Base-by-base conservation (phyloP, 805 yeast genomes). In the Starmerella bombi region DNA sequence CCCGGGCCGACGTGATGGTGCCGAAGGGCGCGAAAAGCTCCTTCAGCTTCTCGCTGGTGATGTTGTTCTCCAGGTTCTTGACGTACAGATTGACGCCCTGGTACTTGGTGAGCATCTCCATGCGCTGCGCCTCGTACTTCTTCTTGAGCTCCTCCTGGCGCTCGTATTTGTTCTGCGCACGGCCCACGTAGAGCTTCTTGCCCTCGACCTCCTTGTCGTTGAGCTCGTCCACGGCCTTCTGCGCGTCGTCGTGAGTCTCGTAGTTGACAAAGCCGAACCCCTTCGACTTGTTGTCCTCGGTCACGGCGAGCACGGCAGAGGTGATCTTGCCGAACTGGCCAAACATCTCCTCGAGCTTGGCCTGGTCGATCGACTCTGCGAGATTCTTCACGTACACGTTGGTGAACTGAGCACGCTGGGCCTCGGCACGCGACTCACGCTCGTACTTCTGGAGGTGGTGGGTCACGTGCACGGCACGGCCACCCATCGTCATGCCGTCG, bases 151-250 rank as follows among this genome's bases (percentile, higher is more conserved):
- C 93, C 70, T 84, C 94, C 60, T 78, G 66, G 73, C 98, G 86
- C 75, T 91, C 98, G 66, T 81, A 74, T 76, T 85, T 88, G 85
- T 85, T 88, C 73, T 91, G 98, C 55, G 98, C 98, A 69, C 98
- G 84, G 59, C 96, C 95, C 59, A 88, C 98, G 64, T 77, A 91
- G 52, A 91, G 67, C 65, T 70, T 74, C 70, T 82, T 83, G 59
- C 91, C 93, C 30, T 50, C 51, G 63, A 79, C 64, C 61, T 91
- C 97, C 55, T 65, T 69, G 62, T 80, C 94, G 69, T 91, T 82
- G 63, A 88, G 75, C 58, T 71, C 91, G 40, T 83, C 96, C 54
- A 88, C 93, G 46, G 97, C 94, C 67, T 75, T 75, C 55, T 71
- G 75, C 52, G 98, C 98, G 54, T 76, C 72, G 58, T 80, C 85